Conservation (phyloP, 768 basidiomycete genomes). For the Arthromyces matolae region DNA sequence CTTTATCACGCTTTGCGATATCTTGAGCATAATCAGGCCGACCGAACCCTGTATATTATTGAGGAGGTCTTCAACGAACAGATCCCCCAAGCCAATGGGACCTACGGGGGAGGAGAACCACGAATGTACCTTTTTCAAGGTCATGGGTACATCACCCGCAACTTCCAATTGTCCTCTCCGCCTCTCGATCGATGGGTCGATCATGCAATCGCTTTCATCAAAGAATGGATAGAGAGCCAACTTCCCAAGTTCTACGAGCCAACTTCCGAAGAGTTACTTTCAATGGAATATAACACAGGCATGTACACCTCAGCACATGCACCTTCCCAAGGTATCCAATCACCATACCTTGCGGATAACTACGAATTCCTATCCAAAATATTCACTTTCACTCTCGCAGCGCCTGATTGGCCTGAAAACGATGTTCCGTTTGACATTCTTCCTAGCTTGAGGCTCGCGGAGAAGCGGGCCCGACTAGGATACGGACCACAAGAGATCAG, state of each 20-base stretch:
- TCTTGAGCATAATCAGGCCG: neutral
- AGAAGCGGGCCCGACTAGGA: no score
- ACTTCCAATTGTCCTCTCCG: neutral
- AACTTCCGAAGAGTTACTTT: neutral
- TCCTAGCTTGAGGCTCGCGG: neutral
- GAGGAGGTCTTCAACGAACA: neutral
- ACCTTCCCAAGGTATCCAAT: neutral
- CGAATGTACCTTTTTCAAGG: neutral
- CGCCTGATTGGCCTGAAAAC: neutral
- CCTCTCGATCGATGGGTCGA: neutral
- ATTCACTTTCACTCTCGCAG: neutral
- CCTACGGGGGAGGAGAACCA: neutral
- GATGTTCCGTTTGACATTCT: neutral
- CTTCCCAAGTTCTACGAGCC: neutral
- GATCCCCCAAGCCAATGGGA: neutral
- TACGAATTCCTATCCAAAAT: neutral
- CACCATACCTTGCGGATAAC: neutral
- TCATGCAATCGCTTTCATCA: neutral
- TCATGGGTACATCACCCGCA: neutral
- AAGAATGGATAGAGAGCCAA: conserved; percentile 3
- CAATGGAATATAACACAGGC: neutral
- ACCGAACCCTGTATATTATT: neutral
- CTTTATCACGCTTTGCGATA: neutral
- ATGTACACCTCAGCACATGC: neutral
- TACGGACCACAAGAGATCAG: no score